Evolutionary conservation across 1,139 yeast genomes (phyloP), one percentile per base, ranked within the genome.

Genomic region (Kurtzmaniella quercitrusa): DNA sequence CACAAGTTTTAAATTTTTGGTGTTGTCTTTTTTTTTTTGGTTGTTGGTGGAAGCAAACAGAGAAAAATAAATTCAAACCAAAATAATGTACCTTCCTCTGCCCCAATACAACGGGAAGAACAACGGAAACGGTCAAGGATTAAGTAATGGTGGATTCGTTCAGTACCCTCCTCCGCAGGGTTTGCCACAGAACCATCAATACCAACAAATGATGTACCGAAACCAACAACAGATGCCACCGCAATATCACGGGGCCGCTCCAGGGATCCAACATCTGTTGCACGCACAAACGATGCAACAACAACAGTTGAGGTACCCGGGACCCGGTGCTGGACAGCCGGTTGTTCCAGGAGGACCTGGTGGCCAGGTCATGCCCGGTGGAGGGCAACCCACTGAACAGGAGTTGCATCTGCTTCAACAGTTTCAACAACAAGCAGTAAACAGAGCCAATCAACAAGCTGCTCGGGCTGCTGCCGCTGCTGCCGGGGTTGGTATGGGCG

Each of bases 321-420:
- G 43, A 31, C 34, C 39, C 21, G 23, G 45, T 38, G 39, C 42
- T 14, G 34, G 45, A 37, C 29, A 44, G 33, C 25, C 45, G 18
- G 34, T 40, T 6, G 38, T 44, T 18, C 25, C 45, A 18, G 34
- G 45, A 11, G 38, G 38, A 9, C 27, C 41, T 12, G 39, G 45
- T 18, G 18, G 40, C 16, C 25, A 31, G 25, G 39, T 42, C 17
- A 37, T 43, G 16, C 33, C 43, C 17, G 31, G 34, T 14, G 23
- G 25, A 16, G 37, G 38, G 14, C 17, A 16, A 8, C 25, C 41
- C 14, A 23, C 44, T 16, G 41, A 45, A 29, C 44, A 42, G 2
- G 49, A 42, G 25, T 43, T 43, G 21, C 53, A 45, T 10, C 54
- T 46, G 9, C 47, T 41, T 34, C 54, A 46, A 14, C 37, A 38